phyloP scores from a whole-genome alignment of 176 grass and related monocot genomes.

The Ampelocalamus luodianensis region DNA sequence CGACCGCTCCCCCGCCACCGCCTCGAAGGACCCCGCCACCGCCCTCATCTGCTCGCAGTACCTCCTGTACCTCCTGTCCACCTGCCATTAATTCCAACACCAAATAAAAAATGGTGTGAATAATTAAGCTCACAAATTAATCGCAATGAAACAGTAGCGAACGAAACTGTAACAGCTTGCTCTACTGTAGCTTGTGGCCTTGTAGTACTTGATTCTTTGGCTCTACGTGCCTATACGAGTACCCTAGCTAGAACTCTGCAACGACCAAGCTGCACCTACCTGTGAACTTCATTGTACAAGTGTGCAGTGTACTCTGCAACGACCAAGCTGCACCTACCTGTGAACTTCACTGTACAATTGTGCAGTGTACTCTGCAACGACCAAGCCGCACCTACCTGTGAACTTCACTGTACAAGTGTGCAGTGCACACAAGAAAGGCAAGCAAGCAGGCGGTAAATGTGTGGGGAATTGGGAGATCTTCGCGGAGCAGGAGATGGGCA shows the following conservation, averaged over 20 bases:
- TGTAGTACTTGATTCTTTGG: neutral
- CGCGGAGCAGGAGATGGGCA: conserved; percentile 41
- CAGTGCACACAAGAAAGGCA: conserved; percentile 41
- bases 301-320: conserved; percentile 28
- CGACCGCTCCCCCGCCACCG: conserved; percentile 68
- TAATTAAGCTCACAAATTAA: neutral
- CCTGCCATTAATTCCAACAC: conserved; percentile 43
- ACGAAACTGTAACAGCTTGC: conserved; percentile 3
- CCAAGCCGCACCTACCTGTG: conserved; percentile 45
- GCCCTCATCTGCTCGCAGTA: conserved; percentile 82
- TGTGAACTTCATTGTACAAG: conserved; percentile 45
- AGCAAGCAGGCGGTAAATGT: neutral
- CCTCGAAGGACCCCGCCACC: conserved; percentile 70
- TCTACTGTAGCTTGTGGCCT: neutral
- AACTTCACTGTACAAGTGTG: conserved; percentile 38
- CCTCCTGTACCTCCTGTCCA: conserved; percentile 81
- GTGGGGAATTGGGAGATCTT: neutral
- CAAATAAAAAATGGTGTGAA: conserved; percentile 17
- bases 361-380: conserved; percentile 28
- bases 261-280: conserved; percentile 39
- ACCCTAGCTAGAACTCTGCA: conserved; percentile 21
- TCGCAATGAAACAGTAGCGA: conserved; percentile 11
- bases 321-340: conserved; percentile 40
- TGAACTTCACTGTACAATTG: conserved; percentile 45
- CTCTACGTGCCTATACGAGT: conserved; percentile 1